Evolutionary conservation across 768 basidiomycete genomes (phyloP).

Genomic region (Panaeolus papilionaceus): DNA sequence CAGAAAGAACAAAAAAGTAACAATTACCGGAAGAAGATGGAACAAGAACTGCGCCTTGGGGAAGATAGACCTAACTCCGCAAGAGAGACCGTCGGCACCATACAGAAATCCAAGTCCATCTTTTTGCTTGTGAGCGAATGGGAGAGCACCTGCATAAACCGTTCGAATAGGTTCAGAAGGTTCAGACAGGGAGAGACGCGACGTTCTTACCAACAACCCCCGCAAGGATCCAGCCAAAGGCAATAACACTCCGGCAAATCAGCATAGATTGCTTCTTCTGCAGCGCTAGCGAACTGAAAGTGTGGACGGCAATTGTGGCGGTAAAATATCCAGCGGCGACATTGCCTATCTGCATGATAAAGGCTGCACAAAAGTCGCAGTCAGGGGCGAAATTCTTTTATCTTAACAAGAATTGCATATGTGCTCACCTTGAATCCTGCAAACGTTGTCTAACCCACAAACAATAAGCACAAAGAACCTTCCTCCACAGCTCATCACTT

Average conservation of each 20-base stretch:
- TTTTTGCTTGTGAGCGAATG: slow-evolving; percentile 37
- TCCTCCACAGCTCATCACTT: not conserved
- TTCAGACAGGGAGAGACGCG: slow-evolving; percentile 1
- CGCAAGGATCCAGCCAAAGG: slow-evolving; percentile 61
- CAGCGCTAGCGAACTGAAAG: slow-evolving; percentile 70
- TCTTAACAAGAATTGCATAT: not conserved
- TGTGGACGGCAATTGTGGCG: slow-evolving; percentile 67
- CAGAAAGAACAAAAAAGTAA: slow-evolving; percentile 2
- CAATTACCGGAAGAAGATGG: slow-evolving; percentile 66
- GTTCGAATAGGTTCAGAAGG: not conserved
- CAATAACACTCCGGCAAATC: slow-evolving; percentile 48
- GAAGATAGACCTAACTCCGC: slow-evolving; percentile 53
- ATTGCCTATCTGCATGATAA: slow-evolving; percentile 66
- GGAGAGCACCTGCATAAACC: slow-evolving; percentile 38
- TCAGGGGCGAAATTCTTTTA: not conserved
- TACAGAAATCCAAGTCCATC: slow-evolving; percentile 45
- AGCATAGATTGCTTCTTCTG: slow-evolving; percentile 56
- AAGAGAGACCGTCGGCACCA: slow-evolving; percentile 56
- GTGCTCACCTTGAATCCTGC: slow-evolving; percentile 63
- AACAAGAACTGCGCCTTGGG: slow-evolving; percentile 54
- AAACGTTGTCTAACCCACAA: slow-evolving; percentile 46
- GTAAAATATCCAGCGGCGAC: slow-evolving; percentile 71
- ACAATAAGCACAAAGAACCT: not conserved
- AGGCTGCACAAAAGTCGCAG: slow-evolving; percentile 40
- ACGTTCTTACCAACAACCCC: slow-evolving; percentile 53